Evolutionary conservation across 345 rosid species (phyloP).

Genomic region (Euphorbia lathyris): DNA sequence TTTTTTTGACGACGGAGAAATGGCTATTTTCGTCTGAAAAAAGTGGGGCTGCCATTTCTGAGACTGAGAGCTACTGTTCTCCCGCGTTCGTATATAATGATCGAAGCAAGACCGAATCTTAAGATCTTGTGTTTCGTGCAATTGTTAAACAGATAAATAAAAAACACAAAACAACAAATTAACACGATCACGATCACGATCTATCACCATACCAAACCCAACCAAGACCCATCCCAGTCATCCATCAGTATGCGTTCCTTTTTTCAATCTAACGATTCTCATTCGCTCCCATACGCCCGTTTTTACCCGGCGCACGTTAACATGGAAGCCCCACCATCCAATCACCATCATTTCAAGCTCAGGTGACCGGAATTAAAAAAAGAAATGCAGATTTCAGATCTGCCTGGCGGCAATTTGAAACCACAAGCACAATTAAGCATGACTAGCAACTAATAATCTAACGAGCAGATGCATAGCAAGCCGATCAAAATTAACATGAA

Average conservation of each 20-base stretch:
- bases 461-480: background rate
- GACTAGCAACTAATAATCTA: background rate
- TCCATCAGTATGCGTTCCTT: constrained; percentile 13
- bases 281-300: constrained; percentile 6
- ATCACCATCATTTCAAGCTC: background rate
- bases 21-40: constrained; percentile 10
- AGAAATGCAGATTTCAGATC: constrained; percentile 10
- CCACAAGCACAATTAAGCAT: background rate
- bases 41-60: background rate
- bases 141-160: background rate
- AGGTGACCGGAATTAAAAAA: background rate
- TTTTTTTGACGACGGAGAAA: background rate
- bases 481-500: background rate
- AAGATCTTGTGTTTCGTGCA: constrained; percentile 27
- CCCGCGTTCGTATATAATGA: background rate
- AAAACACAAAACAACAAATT: background rate
- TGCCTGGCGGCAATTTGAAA: background rate
- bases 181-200: constrained; percentile 1
- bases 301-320: constrained; percentile 21
- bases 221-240: constrained; percentile 16
- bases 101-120: constrained; percentile 20
- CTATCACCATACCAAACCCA: background rate
- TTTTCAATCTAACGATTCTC: background rate
- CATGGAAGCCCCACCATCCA: no score
- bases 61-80: constrained; percentile 14